Evolutionary conservation across 2,329 filamentous ascomycete genomes (phyloP).

Genomic region (Phialophora chinensis): DNA sequence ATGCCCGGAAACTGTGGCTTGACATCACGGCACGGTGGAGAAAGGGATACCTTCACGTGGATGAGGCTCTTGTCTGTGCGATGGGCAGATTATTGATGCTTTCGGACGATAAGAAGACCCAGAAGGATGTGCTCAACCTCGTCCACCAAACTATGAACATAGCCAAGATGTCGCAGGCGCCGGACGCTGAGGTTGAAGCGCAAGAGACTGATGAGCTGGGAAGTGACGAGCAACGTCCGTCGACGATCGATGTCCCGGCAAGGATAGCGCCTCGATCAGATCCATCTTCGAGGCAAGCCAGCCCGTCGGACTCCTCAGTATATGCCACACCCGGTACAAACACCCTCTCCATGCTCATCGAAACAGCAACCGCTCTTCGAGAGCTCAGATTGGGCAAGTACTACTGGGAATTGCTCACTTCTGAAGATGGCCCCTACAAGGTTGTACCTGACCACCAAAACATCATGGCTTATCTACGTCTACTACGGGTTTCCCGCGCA

Average conservation of each 20-base stretch:
- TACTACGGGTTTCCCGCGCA: conserved; percentile 69
- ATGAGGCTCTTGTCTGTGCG: conserved; percentile 77
- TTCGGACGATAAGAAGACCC: conserved; percentile 65
- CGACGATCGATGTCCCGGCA: conserved; percentile 1
- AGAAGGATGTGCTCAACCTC: conserved; percentile 73
- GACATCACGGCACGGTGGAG: conserved; percentile 80
- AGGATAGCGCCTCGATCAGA: neutral
- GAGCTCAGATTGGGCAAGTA: conserved; percentile 66
- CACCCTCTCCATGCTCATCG: conserved; percentile 71
- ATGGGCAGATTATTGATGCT: conserved; percentile 81
- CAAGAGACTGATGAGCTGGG: conserved; percentile 1
- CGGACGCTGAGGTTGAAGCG: conserved; percentile 43
- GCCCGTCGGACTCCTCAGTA: conserved; percentile 16
- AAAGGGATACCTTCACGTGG: conserved; percentile 70
- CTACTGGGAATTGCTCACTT: conserved; percentile 79
- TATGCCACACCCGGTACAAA: conserved; percentile 59
- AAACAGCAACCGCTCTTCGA: conserved; percentile 66
- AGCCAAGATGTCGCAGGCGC: conserved; percentile 6
- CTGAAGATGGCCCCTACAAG: conserved; percentile 52
- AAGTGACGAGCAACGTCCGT: conserved; percentile 9
- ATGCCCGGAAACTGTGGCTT: conserved; percentile 78
- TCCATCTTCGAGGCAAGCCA: neutral
- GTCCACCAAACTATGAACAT: conserved; percentile 84
- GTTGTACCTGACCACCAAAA: conserved; percentile 75
- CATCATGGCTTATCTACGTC: conserved; percentile 70